phyloP scores from a whole-genome alignment of 2,329 filamentous ascomycete species.

The Talaromyces sp. region DNA sequence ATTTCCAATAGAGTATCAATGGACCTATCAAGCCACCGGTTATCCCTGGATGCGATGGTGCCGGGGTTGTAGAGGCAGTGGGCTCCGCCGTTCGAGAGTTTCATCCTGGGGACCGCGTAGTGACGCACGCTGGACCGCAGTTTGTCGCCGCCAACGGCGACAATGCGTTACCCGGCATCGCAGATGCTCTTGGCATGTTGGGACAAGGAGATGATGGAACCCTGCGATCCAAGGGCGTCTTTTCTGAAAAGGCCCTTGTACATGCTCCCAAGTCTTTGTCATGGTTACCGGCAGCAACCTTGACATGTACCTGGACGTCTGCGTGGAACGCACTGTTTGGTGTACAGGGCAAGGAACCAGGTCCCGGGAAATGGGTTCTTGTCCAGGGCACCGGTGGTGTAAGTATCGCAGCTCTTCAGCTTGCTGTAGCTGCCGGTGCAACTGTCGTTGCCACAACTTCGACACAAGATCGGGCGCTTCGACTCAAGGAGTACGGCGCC shows the following conservation, averaged over 20 bases:
- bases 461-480: slow-evolving; percentile 46
- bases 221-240: slow-evolving; percentile 44
- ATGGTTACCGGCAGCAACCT: slow-evolving; percentile 22
- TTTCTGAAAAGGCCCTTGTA: slow-evolving; percentile 46
- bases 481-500: slow-evolving; percentile 46
- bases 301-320: slow-evolving; percentile 37
- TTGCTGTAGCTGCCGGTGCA: slow-evolving; percentile 41
- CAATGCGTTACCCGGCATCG: slow-evolving; percentile 19
- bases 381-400: slow-evolving; percentile 55
- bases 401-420: slow-evolving; percentile 47
- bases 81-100: slow-evolving; percentile 44
- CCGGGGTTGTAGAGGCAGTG: slow-evolving; percentile 54
- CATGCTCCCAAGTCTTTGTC: slow-evolving; percentile 42
- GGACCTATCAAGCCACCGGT: slow-evolving; percentile 5
- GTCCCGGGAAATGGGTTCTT: slow-evolving; percentile 48
- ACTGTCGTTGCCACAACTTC: slow-evolving; percentile 52
- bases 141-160: slow-evolving; percentile 41
- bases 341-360: slow-evolving; percentile 36
- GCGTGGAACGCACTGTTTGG: slow-evolving; percentile 59
- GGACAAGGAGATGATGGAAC: slow-evolving; percentile 45
- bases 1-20: slow-evolving; percentile 1
- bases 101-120: slow-evolving; percentile 7
- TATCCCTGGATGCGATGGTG: slow-evolving; percentile 59
- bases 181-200: slow-evolving; percentile 18
- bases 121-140: slow-evolving; percentile 16